Percentiles rank a stretch among this genome's conserved stretches.
Evolutionary conservation across 139 green algal species (phyloP).

Genomic region (Spirogloea muscicola): DNA sequence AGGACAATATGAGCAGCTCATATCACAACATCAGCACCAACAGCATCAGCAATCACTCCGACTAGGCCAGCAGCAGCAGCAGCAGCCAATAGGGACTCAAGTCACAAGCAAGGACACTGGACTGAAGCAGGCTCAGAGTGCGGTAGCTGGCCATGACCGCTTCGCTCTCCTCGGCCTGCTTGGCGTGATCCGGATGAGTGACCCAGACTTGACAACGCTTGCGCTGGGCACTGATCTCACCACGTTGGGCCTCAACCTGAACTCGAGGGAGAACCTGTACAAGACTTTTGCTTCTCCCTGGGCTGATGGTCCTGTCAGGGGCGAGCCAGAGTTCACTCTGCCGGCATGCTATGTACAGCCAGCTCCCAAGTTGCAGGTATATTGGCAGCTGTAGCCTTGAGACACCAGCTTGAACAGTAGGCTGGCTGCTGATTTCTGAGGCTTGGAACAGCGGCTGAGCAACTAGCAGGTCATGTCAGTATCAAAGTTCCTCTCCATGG

Average conservation of each 20-base stretch:
- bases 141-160: slow-evolving; percentile 54
- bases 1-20: slow-evolving; percentile 23
- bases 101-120: slow-evolving; percentile 1
- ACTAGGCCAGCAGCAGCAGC: slow-evolving; percentile 29
- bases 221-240: slow-evolving; percentile 94
- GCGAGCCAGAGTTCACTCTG: slow-evolving; percentile 77
- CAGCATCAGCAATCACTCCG: slow-evolving; percentile 18
- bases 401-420: too few species aligned
- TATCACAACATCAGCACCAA: slow-evolving; percentile 39
- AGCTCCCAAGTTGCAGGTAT: slow-evolving; percentile 52
- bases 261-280: slow-evolving; percentile 73
- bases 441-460: too few species aligned
- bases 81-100: slow-evolving; percentile 26
- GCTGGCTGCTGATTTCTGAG: too few species aligned
- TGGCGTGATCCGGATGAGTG: slow-evolving; percentile 86
- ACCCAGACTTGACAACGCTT: slow-evolving; percentile 90
- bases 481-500: too few species aligned
- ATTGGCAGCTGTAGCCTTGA: slow-evolving; percentile 1
- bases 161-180: slow-evolving; percentile 90
- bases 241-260: slow-evolving; percentile 90
- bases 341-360: slow-evolving; percentile 79
- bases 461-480: too few species aligned
- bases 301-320: slow-evolving; percentile 65
- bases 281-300: slow-evolving; percentile 80
- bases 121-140: slow-evolving; percentile 3